These are phyloP conservation scores for Sequoiadendron giganteum DNA, from an alignment of 75 land plant genomes.

Conservation along the genomic window DNA sequence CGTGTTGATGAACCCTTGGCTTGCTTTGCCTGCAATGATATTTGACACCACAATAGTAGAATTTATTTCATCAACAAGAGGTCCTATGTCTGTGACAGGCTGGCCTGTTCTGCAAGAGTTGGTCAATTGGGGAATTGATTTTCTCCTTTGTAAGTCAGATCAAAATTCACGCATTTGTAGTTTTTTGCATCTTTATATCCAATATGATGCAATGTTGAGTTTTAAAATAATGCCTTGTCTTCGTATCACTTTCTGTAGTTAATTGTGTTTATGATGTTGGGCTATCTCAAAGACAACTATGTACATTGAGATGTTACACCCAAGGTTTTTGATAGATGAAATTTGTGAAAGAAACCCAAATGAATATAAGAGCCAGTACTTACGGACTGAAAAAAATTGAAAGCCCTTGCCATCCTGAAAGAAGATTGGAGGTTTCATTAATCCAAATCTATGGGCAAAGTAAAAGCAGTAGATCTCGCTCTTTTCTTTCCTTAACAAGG, in stretches of 20 bases:
- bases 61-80: neutral
- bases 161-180: neutral
- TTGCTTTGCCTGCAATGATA: neutral
- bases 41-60: neutral
- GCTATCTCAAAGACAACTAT: neutral
- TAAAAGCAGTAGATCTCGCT: too few species aligned
- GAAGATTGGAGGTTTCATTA: too few species aligned
- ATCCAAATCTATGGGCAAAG: too few species aligned
- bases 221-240: neutral
- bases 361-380: neutral
- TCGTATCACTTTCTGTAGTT: neutral
- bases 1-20: neutral
- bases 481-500: too few species aligned
- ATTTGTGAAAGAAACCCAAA: neutral
- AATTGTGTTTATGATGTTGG: neutral
- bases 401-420: neutral
- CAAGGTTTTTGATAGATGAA: neutral
- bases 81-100: neutral
- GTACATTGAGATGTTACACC: neutral
- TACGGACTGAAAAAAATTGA: neutral
- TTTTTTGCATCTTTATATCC: neutral
- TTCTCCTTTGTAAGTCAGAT: neutral
- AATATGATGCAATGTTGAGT: neutral
- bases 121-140: neutral
- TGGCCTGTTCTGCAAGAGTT: neutral